Evolutionary conservation across 495 filamentous ascomycete species (phyloP), one percentile per base, ranked within the genome.

Genomic region (Terfezia claveryi): DNA sequence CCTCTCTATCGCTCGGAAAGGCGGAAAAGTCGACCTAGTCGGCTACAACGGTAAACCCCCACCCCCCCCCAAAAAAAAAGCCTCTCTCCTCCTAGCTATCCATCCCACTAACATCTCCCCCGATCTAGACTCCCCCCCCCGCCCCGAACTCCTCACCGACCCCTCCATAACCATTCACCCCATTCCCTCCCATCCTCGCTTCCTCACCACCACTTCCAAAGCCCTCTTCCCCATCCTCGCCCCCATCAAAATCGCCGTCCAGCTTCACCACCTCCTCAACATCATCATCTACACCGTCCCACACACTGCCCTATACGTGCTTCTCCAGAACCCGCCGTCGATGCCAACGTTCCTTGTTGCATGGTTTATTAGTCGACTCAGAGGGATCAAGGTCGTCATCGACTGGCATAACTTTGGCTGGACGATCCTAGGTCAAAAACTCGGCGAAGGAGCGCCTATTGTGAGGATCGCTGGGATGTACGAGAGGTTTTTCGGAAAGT

Each of bases 401-500:
- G 91, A 99, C 69, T 99, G 91, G 91, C 91, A 99, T 71, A 99
- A 99, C 67, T 94, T 94, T 68, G 89, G 91, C 58, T 94, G 85
- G 73, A 88, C 83, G n/a, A 89, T 96, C 56, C 79, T 99, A 5
- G 44, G 73, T 60, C 61, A 84, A 64, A 76, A 85, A 70, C 63
- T 80, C 41, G 67, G 74, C 49, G 55, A 54, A 8, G 89, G 94
- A 65, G 85, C 41, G 41, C 14, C 83, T 0, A 73, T 96, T 8
- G 87, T 95, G 14, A 70, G 60, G 54, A 61, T 89, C 17, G 82
- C 87, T 2, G 77, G 76, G 51, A 72, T 76, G 62, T 94, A 94
- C 66, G 91, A 98, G 63, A 73, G 68, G 38, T 61, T 70, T 14
- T 77, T 93, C 52, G 79, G 82, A 51, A 74, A 76, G 55, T 59